Base-by-base conservation (phyloP, 257 asterid genomes). In the Agastache rugosa region DNA sequence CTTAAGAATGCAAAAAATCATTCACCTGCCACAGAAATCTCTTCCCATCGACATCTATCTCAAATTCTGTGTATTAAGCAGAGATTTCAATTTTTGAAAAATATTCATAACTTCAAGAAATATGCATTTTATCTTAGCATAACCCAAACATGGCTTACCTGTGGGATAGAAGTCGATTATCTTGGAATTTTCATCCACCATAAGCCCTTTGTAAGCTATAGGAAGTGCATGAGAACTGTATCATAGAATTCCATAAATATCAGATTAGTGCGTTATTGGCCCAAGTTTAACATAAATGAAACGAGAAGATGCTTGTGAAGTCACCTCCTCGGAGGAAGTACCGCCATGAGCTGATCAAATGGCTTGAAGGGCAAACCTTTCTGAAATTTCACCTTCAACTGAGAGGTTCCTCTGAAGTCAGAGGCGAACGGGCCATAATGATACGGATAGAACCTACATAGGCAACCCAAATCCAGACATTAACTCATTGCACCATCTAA, bases 301-400 rank as follows among this genome's bases (percentile, higher is more conserved):
- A 7, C 23, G 12, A 44, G 19, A 44, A 8, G 15, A 22, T 12
- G 58, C 23, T 34, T 10, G 47, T 11, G 42, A 63, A 35, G 1
- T 20, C 55, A 90, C 96, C 96, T 90, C 70, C 73, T 53, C 0
- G 92, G 90, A 9, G 94, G 95, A 42, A 90, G 89, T 17, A 88
- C 93, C 2, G 81, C 92, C 93, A 90, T 73, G 1, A 90, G 86
- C 65, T 90, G 95, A 48, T 88, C 90, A 47, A 87, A 85, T 0
- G 95, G 91, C 65, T 82, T 80, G 60, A 90, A 84, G 6, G 96
- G 96, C 0, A 54, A 37, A 45, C 92, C 91, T 73, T 82, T 79
- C 42, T 64, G 72, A 78, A 88, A 88, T 47, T 72, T 75, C 71
- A 82, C 75, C 6, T 74, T 83, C 11, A 71, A 16, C 41, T 78